phyloP scores from a whole-genome alignment of 2,329 filamentous ascomycete genomes.

The Diaporthe vexans region DNA sequence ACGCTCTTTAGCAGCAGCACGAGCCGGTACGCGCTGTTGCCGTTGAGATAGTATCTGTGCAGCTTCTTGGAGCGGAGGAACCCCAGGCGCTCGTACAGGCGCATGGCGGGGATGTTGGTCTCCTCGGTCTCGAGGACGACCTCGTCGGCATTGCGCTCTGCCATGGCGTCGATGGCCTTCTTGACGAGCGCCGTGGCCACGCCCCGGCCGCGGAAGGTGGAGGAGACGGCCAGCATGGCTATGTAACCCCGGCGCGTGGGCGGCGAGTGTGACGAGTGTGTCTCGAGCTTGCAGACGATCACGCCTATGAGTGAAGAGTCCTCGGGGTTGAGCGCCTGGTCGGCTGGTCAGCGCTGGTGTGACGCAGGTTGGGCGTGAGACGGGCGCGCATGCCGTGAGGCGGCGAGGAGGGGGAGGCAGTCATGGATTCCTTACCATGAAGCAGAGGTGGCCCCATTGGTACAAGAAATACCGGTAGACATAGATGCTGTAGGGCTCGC shows the following conservation, averaged over 20 bases:
- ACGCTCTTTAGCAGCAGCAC: constrained; percentile 80
- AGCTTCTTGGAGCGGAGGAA: constrained; percentile 94
- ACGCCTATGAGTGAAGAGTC: constrained; percentile 83
- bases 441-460: constrained; percentile 98
- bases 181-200: constrained; percentile 92
- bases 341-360: constrained; percentile 2
- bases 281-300: constrained; percentile 94
- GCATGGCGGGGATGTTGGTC: constrained; percentile 89
- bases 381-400: constrained; percentile 29
- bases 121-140: constrained; percentile 97
- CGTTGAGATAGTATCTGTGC: constrained; percentile 96
- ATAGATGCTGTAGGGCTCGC: constrained; percentile 99
- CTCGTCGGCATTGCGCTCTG: constrained; percentile 86
- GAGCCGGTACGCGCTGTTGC: constrained; percentile 92
- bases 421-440: constrained; percentile 76
- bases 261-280: constrained; percentile 84
- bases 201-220: constrained; percentile 83
- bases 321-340: constrained; percentile 70
- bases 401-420: constrained; percentile 1
- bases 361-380: not conserved
- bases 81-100: constrained; percentile 91
- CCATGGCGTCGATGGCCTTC: constrained; percentile 93
- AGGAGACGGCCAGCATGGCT: constrained; percentile 95
- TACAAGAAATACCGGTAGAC: constrained; percentile 98
- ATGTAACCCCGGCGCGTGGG: constrained; percentile 90